phyloP scores from a whole-genome alignment of 176 grass and related monocot species.

The Ananas comosus region DNA sequence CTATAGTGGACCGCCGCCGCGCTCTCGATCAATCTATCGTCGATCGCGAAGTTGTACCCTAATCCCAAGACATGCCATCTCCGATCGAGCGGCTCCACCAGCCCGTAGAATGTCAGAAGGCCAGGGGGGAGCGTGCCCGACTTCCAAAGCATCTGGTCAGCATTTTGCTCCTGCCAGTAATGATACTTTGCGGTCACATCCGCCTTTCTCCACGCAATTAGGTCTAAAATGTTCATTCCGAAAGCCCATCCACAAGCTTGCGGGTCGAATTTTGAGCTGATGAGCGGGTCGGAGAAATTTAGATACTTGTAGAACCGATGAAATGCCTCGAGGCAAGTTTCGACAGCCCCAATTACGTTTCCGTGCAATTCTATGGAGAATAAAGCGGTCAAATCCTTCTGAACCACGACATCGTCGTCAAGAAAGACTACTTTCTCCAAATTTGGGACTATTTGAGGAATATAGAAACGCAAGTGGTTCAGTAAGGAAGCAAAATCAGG shows the following conservation, averaged over 20 bases:
- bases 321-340: slow-evolving; percentile 96
- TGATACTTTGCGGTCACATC: slow-evolving; percentile 68
- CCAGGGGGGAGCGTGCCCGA: slow-evolving; percentile 81
- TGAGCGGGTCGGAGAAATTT: slow-evolving; percentile 69
- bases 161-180: slow-evolving; percentile 93
- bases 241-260: slow-evolving; percentile 97
- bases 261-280: slow-evolving; percentile 89
- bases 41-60: slow-evolving; percentile 86
- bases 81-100: slow-evolving; percentile 87
- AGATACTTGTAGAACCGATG: slow-evolving; percentile 96
- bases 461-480: slow-evolving; percentile 93
- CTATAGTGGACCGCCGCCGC: slow-evolving; percentile 92
- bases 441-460: slow-evolving; percentile 82
- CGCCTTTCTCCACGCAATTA: slow-evolving; percentile 89
- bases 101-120: slow-evolving; percentile 80
- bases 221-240: slow-evolving; percentile 96
- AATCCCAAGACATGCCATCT: slow-evolving; percentile 96
- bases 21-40: slow-evolving; percentile 94
- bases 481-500: slow-evolving; percentile 57
- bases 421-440: slow-evolving; percentile 97
- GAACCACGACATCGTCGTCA: slow-evolving; percentile 98
- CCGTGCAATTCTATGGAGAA: slow-evolving; percentile 93
- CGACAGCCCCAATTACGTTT: slow-evolving; percentile 95
- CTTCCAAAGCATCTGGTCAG: slow-evolving; percentile 69
- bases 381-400: slow-evolving; percentile 85